These are phyloP conservation scores for Schizothecium vesticola DNA, from an alignment of 495 filamentous ascomycete species.

Conservation along the genomic window DNA sequence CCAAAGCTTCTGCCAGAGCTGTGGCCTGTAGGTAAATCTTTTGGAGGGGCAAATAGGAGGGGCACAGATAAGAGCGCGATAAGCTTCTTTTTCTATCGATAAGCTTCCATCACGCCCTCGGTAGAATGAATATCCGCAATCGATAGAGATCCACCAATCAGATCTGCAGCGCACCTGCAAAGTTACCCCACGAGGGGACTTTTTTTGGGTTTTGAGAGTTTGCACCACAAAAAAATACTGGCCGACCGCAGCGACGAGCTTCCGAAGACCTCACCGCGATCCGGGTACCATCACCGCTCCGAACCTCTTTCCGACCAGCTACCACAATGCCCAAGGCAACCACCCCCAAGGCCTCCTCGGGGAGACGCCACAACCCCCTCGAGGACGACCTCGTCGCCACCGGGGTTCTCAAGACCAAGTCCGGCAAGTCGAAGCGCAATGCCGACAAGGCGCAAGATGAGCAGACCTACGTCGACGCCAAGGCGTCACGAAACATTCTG, in stretches of 20 bases:
- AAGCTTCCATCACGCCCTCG: constrained; percentile 7
- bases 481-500: constrained; percentile 80
- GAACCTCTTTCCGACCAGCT: background rate
- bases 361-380: constrained; percentile 61
- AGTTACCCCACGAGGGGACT: constrained; percentile 20
- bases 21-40: background rate
- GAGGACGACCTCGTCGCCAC: constrained; percentile 65
- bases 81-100: constrained; percentile 15
- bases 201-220: constrained; percentile 17
- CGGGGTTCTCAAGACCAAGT: constrained; percentile 53
- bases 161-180: constrained; percentile 12
- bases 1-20: constrained; percentile 4
- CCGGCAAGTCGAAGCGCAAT: constrained; percentile 52
- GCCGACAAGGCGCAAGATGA: constrained; percentile 52
- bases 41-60: constrained; percentile 18
- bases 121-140: constrained; percentile 17
- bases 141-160: constrained; percentile 8
- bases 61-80: background rate
- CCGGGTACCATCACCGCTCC: background rate
- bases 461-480: constrained; percentile 74
- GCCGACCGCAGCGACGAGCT: background rate
- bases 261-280: constrained; percentile 3
- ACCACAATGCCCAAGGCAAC: constrained; percentile 48
- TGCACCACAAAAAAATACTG: constrained; percentile 22
- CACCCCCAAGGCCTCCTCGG: constrained; percentile 33